These are phyloP conservation scores for Pythium rishiriense DNA, from an alignment of 352 stramenopile genomes.

Conservation along the genomic window DNA sequence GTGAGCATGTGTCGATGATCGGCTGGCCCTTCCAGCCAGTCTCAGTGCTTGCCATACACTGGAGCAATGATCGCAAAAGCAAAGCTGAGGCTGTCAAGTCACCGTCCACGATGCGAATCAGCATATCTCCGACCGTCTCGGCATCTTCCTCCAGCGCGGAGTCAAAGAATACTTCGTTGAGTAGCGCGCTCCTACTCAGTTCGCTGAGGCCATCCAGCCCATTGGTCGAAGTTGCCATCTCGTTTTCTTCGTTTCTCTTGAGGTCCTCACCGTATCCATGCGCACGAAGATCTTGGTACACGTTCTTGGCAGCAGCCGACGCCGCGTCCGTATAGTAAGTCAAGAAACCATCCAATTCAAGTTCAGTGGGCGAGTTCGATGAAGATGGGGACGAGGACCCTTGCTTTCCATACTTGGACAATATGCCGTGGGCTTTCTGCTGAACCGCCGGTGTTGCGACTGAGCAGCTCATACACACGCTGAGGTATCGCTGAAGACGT, in stretches of 20 bases:
- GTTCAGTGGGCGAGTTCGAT: constrained; percentile 11
- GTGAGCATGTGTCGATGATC: constrained; percentile 74
- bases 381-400: constrained; percentile 30
- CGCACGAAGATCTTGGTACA: constrained; percentile 75
- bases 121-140: constrained; percentile 73
- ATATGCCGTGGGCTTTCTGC: constrained; percentile 64
- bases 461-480: constrained; percentile 63
- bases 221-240: constrained; percentile 27
- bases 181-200: constrained; percentile 61
- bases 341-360: constrained; percentile 79
- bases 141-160: constrained; percentile 86
- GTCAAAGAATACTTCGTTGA: constrained; percentile 85
- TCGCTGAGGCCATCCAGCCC: constrained; percentile 51
- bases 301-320: constrained; percentile 69
- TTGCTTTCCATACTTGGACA: constrained; percentile 73
- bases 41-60: constrained; percentile 80
- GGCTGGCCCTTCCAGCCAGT: constrained; percentile 86
- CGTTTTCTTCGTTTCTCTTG: constrained; percentile 38
- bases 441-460: constrained; percentile 48
- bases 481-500: constrained; percentile 70
- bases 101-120: constrained; percentile 70
- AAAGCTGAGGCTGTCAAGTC: constrained; percentile 57
- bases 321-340: constrained; percentile 83
- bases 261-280: constrained; percentile 86
- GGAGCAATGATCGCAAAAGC: constrained; percentile 66